Percentiles rank a stretch among this genome's conserved stretches.
Evolutionary conservation across 1,139 yeast genomes (phyloP).

Genomic region (Sugiyamaella neomexicana): DNA sequence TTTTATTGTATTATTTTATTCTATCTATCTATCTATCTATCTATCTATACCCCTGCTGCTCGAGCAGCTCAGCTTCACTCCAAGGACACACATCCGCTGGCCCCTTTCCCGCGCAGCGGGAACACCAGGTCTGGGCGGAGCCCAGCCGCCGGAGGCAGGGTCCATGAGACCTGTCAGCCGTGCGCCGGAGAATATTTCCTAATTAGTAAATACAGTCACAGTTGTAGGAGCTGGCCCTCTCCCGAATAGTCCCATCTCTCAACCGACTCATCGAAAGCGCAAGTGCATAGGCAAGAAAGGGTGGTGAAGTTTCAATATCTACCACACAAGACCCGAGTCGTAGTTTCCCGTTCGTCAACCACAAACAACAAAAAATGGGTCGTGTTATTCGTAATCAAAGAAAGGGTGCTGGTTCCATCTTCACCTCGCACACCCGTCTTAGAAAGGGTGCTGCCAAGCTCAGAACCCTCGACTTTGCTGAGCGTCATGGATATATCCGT

Average conservation of each 20-base stretch:
- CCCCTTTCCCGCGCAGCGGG: no score
- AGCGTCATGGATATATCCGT: constrained; percentile 99
- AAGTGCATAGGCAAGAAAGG: neutral
- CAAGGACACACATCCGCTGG: no score
- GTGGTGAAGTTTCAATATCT: constrained; percentile 15
- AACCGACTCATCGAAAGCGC: neutral
- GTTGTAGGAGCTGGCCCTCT: neutral
- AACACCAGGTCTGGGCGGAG: neutral
- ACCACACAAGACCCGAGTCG: constrained; percentile 13
- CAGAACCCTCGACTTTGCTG: constrained; percentile 98
- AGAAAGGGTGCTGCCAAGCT: constrained; percentile 99
- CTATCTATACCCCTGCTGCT: no score
- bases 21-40: no score
- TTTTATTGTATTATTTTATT: no score
- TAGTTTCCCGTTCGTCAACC: constrained; percentile 15
- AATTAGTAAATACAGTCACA: constrained; percentile 6
- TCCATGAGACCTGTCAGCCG: neutral
- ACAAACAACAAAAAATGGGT: constrained; percentile 53
- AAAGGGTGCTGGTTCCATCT: constrained; percentile 99
- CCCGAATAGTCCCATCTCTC: neutral
- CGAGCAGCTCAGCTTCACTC: no score
- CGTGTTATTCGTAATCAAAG: constrained; percentile 99
- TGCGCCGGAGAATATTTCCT: neutral
- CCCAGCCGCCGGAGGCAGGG: neutral
- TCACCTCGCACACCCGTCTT: constrained; percentile 99